Conservation (phyloP, 345 rosid genomes). For the Salix purpurea region DNA sequence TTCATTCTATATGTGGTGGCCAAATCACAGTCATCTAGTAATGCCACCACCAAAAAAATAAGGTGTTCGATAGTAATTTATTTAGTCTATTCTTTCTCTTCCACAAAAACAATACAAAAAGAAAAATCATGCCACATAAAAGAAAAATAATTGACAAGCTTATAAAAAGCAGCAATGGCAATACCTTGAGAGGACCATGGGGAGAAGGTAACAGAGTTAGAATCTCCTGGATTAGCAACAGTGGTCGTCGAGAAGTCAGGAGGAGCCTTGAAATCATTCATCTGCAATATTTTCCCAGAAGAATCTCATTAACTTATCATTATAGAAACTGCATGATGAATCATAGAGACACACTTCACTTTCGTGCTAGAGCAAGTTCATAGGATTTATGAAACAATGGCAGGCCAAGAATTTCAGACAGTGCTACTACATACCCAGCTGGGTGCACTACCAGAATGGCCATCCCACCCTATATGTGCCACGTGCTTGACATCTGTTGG, state of each 20-base stretch:
- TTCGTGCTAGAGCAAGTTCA: background rate
- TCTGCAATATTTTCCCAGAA: constrained; percentile 44
- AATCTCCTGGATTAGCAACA: constrained; percentile 47
- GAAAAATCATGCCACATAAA: background rate
- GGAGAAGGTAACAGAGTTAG: constrained; percentile 45
- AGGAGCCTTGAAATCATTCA: constrained; percentile 67
- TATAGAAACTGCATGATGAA: background rate
- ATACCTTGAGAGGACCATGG: constrained; percentile 76
- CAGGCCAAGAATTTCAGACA: background rate
- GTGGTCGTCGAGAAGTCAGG: constrained; percentile 62
- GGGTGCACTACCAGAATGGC: constrained; percentile 65
- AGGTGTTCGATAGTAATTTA: too few relatives aligned
- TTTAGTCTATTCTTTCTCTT: background rate
- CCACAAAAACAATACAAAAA: background rate
- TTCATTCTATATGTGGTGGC: background rate
- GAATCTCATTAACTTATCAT: background rate
- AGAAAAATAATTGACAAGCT: background rate
- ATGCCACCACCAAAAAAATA: background rate
- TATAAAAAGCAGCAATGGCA: background rate
- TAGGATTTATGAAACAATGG: background rate
- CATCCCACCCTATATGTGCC: constrained; percentile 89
- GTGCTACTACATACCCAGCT: constrained; percentile 68
- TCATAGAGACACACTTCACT: background rate
- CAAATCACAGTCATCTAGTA: background rate
- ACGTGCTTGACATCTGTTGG: constrained; percentile 96